Percentiles rank a stretch among this genome's conserved stretches.
Evolutionary conservation across 495 filamentous ascomycete species (phyloP).

Genomic region (Podospora fimiseda): DNA sequence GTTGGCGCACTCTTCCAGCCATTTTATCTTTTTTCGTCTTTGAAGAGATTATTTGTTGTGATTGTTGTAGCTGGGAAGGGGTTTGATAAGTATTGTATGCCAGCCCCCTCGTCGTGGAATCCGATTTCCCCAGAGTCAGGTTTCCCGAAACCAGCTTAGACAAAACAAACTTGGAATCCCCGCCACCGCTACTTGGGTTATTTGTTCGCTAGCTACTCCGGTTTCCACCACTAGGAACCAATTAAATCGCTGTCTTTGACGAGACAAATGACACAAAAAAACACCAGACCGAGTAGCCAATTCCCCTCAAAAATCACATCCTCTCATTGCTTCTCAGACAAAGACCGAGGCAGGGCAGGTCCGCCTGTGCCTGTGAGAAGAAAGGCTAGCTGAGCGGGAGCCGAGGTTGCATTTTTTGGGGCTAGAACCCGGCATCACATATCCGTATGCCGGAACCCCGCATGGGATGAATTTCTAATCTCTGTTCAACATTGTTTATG

Average conservation of each 20-base stretch:
- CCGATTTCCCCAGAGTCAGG: no score
- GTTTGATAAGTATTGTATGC: no score
- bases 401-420: slow-evolving; percentile 2
- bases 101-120: no score
- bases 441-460: slow-evolving; percentile 1
- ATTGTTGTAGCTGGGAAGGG: slow-evolving; percentile 8
- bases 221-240: slow-evolving; percentile 5
- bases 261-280: slow-evolving; percentile 6
- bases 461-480: background rate
- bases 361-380: no score
- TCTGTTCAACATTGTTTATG: background rate
- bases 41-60: background rate
- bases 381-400: background rate
- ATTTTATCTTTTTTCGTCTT: slow-evolving; percentile 39
- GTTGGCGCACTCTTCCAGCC: slow-evolving; percentile 84
- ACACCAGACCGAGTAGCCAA: background rate
- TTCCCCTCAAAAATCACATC: background rate
- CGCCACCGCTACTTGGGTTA: slow-evolving; percentile 18
- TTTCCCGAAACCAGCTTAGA: background rate
- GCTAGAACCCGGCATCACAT: background rate
- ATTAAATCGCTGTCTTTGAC: slow-evolving; percentile 14
- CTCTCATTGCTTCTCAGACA: background rate
- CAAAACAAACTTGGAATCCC: background rate
- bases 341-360: background rate
- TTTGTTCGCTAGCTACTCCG: slow-evolving; percentile 1